Base-by-base conservation (phyloP, 208 protist species). In the Wallacemonas rigidus region DNA sequence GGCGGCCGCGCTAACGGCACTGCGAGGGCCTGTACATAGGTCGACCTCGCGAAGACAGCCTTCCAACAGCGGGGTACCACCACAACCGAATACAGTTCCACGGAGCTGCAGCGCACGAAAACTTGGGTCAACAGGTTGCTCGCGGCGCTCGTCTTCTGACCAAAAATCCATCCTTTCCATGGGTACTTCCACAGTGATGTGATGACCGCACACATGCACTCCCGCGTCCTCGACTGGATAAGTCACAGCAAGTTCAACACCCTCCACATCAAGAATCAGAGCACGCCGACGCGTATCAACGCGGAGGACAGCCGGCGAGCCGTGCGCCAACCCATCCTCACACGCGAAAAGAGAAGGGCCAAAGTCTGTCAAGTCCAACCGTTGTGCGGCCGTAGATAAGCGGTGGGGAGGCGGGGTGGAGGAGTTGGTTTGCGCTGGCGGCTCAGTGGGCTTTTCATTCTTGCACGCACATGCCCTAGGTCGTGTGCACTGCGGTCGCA, bases 121-220 rank as follows among this genome's bases (percentile, higher is more conserved):
- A 56, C 45, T 41, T 8, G 50, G 48, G 9, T 69, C 36, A 58
- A 35, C 39, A 3, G 50, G 54, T 41, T 2, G 40, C 68, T 63
- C 40, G 47, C 7, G 35, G 9, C 43, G 47, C 61, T 61, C 57
- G 7, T 68, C 60, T 15, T 55, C 60, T 2, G 60, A 50, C 71
- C 71, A 75, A 45, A 69, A 75, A 47, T 68, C 71, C 71, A 75
- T 75, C 51, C 8, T 57, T 2, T 38, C 58, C 3, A 75, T 15
- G 8, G 61, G 60, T n/a, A 50, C 41, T 61, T 69, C 48, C 7
- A 68, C n/a, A 40, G 55, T 48, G 48, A 75, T 4, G 15, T 51
- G 15, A n/a, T 67, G 12, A 3, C 53, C 55, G 50, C 54, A 72
- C 40, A 44, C 3, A 5, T 39, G 7, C 6, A 69, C 15, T 2